Evolutionary conservation across 768 basidiomycete species (phyloP).

Genomic region (Neoboletus magnificus): DNA sequence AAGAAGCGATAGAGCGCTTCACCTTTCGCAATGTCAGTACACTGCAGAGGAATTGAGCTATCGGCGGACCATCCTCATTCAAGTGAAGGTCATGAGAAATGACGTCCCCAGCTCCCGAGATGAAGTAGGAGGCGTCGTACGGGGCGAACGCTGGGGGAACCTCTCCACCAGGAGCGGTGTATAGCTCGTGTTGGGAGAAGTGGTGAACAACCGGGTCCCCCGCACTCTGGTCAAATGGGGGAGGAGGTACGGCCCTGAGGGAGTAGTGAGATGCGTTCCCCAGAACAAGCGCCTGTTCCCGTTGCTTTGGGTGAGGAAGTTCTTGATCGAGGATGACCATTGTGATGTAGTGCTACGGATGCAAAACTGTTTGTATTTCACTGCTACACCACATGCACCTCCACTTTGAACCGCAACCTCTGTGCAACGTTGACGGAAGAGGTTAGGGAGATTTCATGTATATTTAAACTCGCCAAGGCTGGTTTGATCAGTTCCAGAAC

Average conservation of each 20-base stretch:
- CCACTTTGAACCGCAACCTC: not conserved
- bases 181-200: conserved; percentile 20
- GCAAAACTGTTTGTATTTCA: not conserved
- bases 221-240: conserved; percentile 28
- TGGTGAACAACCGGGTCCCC: conserved; percentile 22
- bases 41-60: not conserved
- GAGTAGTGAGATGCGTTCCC: not conserved
- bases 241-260: conserved; percentile 9
- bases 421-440: not conserved
- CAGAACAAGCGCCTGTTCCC: not conserved
- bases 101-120: conserved; percentile 45
- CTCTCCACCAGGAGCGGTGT: conserved; percentile 34
- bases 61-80: conserved; percentile 54
- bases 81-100: conserved; percentile 70
- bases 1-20: conserved; percentile 75
- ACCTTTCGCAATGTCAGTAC: conserved; percentile 36
- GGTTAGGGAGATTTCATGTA: not conserved
- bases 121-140: conserved; percentile 61
- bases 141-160: conserved; percentile 61
- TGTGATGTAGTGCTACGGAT: not conserved
- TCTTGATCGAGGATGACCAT: conserved; percentile 9
- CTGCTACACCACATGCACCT: not conserved
- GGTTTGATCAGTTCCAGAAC: not conserved
- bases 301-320: conserved; percentile 4
- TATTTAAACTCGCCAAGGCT: not conserved